Evolutionary conservation across 2,329 filamentous ascomycete genomes (phyloP).

Genomic region (Venturia nashicola): DNA sequence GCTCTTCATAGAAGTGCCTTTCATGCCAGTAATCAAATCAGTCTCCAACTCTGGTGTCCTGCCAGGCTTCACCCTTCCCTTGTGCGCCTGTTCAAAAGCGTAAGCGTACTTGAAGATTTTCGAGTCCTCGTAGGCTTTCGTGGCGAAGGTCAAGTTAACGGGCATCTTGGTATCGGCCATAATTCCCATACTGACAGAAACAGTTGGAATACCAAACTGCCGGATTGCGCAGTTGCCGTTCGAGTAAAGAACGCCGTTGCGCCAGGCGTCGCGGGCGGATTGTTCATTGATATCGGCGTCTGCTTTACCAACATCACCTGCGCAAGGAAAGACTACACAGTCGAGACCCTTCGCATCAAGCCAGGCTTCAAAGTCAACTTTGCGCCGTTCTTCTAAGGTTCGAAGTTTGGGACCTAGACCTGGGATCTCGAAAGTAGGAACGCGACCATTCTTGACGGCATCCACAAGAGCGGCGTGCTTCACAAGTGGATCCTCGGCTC

Average conservation of each 20-base stretch:
- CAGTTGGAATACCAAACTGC: conserved; percentile 38
- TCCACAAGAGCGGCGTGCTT: conserved; percentile 17
- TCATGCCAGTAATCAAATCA: conserved; percentile 11
- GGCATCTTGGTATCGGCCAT: conserved; percentile 35
- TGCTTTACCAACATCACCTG: conserved; percentile 35
- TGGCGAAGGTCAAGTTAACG: conserved; percentile 36
- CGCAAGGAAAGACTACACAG: conserved; percentile 33
- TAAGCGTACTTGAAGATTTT: conserved; percentile 14
- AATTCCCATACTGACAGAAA: conserved; percentile 37
- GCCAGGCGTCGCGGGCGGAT: conserved; percentile 23
- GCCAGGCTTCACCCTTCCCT: conserved; percentile 14
- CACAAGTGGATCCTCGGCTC: conserved; percentile 19
- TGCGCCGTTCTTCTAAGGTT: conserved; percentile 25
- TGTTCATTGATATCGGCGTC: conserved; percentile 26
- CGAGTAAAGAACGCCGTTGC: conserved; percentile 37
- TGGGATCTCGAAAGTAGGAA: conserved; percentile 26
- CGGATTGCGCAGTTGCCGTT: conserved; percentile 38
- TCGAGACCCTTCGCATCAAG: conserved; percentile 25
- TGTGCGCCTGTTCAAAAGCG: conserved; percentile 17
- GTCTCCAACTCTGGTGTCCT: conserved; percentile 16
- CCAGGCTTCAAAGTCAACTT: conserved; percentile 12
- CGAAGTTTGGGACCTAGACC: conserved; percentile 26
- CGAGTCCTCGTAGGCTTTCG: conserved; percentile 32
- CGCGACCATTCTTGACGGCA: conserved; percentile 14
- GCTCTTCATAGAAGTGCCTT: neutral